Evolutionary conservation across 148 eudicot species (phyloP), one percentile per base, ranked within the genome.

Genomic region (Arctostaphylos glauca): DNA sequence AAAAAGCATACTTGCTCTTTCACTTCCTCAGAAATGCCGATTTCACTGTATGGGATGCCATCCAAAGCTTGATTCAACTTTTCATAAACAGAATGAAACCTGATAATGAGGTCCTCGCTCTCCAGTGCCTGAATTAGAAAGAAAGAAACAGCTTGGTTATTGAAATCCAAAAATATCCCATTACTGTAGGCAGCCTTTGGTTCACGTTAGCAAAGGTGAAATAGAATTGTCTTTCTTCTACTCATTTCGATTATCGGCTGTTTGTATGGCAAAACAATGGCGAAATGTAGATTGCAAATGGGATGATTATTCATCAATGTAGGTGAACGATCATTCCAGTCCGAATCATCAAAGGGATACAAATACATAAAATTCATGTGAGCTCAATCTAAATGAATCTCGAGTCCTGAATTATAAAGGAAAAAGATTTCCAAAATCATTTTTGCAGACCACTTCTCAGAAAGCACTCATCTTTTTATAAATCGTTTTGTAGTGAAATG

Each of bases 1-100:
- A 66, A 10, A 10, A 23, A 31, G 14, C 62, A 49, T 87, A 93
- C 98, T 86, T 92, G 95, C 82, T 93, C 95, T 87, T 84, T 91
- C 44, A 90, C 95, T 88, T 95, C 93, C 48, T 93, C 93, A 0
- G 98, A 91, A 50, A 95, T 88, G 44, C 88, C 91, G 46, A 95
- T 84, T 77, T 92, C 93, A 25, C 84, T 87, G 62, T 88, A 93
- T 5, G 98, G 97, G 84, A 95, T 88, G 0, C 84, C 93, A 50
- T 89, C 91, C 84, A 95, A 55, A 70, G 93, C 89, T 81, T 87
- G 90, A 52, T 84, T 84, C 49, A 93, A 52, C 75, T 87, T 95
- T 5, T 89, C 90, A 79, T 93, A 91, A 41, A 92, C 90, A 14
- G 87, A 77, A 82, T 89, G 87, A 83, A 91, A 93, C 84, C 87